Conservation (phyloP, 495 filamentous ascomycete genomes). For the Penicillium riverlandense region DNA sequence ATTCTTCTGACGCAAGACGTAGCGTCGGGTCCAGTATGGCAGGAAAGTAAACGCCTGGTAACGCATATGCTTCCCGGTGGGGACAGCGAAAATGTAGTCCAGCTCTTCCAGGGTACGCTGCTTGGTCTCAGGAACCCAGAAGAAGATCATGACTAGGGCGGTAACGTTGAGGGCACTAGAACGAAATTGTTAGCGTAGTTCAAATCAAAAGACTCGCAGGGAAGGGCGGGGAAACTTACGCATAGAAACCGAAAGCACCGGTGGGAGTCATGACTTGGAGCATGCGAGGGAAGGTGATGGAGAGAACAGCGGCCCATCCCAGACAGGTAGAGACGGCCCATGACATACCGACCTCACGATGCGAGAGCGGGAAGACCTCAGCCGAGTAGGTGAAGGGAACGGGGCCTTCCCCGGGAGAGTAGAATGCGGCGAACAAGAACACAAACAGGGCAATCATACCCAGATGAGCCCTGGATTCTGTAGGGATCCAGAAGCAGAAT, state of each 20-base stretch:
- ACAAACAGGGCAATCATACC: slow-evolving; percentile 57
- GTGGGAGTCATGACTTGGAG: slow-evolving; percentile 47
- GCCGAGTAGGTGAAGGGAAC: slow-evolving; percentile 71
- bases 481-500: slow-evolving; percentile 61
- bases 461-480: slow-evolving; percentile 41
- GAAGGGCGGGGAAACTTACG: slow-evolving; percentile 17
- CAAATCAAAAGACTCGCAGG: no score
- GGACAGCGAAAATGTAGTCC: slow-evolving; percentile 76
- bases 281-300: slow-evolving; percentile 64
- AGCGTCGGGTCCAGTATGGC: slow-evolving; percentile 66
- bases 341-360: slow-evolving; percentile 69
- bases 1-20: slow-evolving; percentile 47
- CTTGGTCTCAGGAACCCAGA: slow-evolving; percentile 75
- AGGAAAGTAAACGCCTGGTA: slow-evolving; percentile 59
- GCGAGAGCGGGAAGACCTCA: slow-evolving; percentile 73
- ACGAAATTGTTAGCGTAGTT: slow-evolving; percentile 14
- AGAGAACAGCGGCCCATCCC: slow-evolving; percentile 67
- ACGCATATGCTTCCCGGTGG: slow-evolving; percentile 50
- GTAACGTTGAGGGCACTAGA: slow-evolving; percentile 57
- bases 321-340: slow-evolving; percentile 67
- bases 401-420: slow-evolving; percentile 64
- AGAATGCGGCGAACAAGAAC: slow-evolving; percentile 61
- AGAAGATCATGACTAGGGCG: slow-evolving; percentile 63
- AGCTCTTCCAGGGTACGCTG: slow-evolving; percentile 76
- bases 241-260: slow-evolving; percentile 45